A percentile compares a stretch with the other conserved stretches of the same genome.
Conservation (phyloP, 2,329 filamentous ascomycete species). For the Ophiostoma pallidulum region DNA sequence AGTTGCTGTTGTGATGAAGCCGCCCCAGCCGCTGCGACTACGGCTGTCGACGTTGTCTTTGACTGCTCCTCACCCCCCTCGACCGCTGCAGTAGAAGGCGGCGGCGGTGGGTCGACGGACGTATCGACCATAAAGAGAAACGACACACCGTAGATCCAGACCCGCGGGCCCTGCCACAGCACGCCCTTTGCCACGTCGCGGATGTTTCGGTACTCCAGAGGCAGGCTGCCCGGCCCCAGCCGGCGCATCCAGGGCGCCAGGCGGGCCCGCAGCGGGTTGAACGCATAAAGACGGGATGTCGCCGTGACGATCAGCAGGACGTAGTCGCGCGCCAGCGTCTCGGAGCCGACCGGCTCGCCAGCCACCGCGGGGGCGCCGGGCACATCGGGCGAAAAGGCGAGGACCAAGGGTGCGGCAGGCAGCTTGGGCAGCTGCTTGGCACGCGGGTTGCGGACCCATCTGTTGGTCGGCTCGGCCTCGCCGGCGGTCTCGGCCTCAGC, state of each 20-base stretch:
- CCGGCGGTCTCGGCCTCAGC: background rate
- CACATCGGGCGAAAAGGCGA: slow-evolving; percentile 55
- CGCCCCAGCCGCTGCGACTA: too few relatives aligned
- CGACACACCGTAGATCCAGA: slow-evolving; percentile 80
- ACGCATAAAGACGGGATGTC: slow-evolving; percentile 60
- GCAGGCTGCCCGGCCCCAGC: slow-evolving; percentile 68
- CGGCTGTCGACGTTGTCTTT: slow-evolving; percentile 22
- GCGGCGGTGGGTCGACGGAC: slow-evolving; percentile 42
- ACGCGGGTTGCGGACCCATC: slow-evolving; percentile 68
- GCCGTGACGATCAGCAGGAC: slow-evolving; percentile 44
- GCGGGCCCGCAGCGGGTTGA: slow-evolving; percentile 67
- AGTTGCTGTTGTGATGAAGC: too few relatives aligned
- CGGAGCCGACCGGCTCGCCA: slow-evolving; percentile 3
- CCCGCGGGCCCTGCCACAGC: slow-evolving; percentile 67
- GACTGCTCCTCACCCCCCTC: too few relatives aligned
- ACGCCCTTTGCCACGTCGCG: slow-evolving; percentile 75
- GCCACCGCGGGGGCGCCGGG: slow-evolving; percentile 21
- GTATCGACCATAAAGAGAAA: slow-evolving; percentile 94
- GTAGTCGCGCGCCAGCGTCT: slow-evolving; percentile 33
- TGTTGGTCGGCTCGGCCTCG: background rate
- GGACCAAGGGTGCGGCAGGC: slow-evolving; percentile 51
- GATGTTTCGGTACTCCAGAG: slow-evolving; percentile 61
- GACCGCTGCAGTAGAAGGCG: background rate
- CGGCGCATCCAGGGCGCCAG: slow-evolving; percentile 78
- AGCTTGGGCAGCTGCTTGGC: slow-evolving; percentile 61